These are phyloP conservation scores for Colletotrichum endophyticum DNA, from an alignment of 2,329 filamentous ascomycete species.

Conservation along the genomic window DNA sequence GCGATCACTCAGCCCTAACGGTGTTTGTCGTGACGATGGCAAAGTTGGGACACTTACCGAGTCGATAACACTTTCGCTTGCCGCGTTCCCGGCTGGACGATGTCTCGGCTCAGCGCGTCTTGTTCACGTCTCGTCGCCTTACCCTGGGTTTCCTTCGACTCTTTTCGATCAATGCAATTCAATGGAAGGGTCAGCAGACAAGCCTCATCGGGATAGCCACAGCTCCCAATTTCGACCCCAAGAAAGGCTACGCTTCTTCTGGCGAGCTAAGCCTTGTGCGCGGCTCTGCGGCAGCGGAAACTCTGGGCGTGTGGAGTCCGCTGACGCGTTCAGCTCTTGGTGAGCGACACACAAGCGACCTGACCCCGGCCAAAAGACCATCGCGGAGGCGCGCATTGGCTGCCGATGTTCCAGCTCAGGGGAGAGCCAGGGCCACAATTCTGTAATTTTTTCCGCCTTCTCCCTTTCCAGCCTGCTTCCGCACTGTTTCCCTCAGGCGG, in stretches of 20 bases:
- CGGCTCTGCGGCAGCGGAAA: slow-evolving; percentile 19
- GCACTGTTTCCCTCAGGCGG: background rate
- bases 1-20: background rate
- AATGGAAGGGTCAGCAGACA: background rate
- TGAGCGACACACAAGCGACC: background rate
- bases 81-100: background rate
- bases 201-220: background rate
- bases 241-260: background rate
- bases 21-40: background rate
- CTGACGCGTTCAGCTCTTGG: slow-evolving; percentile 16
- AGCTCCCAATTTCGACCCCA: background rate
- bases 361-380: background rate
- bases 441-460: background rate
- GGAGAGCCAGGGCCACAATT: background rate
- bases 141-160: background rate
- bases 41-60: background rate
- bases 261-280: slow-evolving; percentile 8
- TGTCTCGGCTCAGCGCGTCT: background rate
- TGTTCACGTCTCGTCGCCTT: background rate
- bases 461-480: background rate
- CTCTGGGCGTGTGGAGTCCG: slow-evolving; percentile 10
- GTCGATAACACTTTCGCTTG: background rate
- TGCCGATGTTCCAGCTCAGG: slow-evolving; percentile 8
- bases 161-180: background rate
- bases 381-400: background rate